phyloP scores from a whole-genome alignment of 305 asterid species.

The Fraxinus greggii region DNA sequence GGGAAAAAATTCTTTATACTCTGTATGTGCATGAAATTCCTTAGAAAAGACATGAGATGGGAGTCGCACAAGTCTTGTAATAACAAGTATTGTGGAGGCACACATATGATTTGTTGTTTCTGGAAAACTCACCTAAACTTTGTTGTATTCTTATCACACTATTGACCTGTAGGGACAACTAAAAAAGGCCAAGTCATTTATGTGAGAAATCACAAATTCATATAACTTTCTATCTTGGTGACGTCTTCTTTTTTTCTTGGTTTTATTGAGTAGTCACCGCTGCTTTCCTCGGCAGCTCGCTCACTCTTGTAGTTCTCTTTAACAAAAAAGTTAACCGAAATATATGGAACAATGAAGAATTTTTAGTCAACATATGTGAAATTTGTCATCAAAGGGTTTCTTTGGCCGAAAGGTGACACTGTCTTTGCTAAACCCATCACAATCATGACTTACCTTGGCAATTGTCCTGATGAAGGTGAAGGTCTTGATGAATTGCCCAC shows the following conservation, averaged over 20 bases:
- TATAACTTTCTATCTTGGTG: neutral
- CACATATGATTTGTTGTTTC: neutral
- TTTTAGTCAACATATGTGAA: neutral
- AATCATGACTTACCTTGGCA: neutral
- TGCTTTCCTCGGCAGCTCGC: neutral
- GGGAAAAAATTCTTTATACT: neutral
- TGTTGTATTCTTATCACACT: neutral
- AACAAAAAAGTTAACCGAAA: neutral
- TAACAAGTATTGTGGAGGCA: neutral
- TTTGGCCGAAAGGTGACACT: neutral
- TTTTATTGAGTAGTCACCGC: neutral
- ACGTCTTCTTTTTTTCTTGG: neutral
- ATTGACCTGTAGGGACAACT: neutral
- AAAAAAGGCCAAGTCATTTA: neutral
- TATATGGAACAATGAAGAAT: neutral
- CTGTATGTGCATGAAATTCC: neutral
- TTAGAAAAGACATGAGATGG: neutral
- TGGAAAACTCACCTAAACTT: neutral
- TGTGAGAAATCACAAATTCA: neutral
- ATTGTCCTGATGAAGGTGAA: conserved; percentile 5
- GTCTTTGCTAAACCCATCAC: neutral
- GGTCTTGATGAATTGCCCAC: neutral
- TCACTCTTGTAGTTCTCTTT: neutral
- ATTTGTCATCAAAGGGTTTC: neutral
- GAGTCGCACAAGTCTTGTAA: neutral